These are phyloP conservation scores for Mucor piriformis DNA, from an alignment of 371 early-diverging fungal genomes.

Conservation along the genomic window DNA sequence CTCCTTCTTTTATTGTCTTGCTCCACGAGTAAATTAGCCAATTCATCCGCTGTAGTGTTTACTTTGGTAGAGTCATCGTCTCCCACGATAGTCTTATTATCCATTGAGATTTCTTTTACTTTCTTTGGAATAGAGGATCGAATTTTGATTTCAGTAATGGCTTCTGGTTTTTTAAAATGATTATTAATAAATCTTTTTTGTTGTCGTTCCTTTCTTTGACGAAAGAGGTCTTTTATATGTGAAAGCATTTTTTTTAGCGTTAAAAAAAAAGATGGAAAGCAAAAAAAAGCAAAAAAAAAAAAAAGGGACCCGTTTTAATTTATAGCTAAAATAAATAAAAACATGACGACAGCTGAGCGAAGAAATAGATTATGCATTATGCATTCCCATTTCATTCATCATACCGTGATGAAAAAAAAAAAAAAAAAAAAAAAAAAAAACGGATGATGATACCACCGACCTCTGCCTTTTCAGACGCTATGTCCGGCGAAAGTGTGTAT, in stretches of 20 bases:
- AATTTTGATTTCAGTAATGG: neutral
- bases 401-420: neutral
- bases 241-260: slow-evolving; percentile 18
- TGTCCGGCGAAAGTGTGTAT: too few species aligned
- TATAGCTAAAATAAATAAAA: neutral
- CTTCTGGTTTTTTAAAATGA: slow-evolving; percentile 3
- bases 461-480: too few species aligned
- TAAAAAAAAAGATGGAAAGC: slow-evolving; percentile 6
- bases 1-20: slow-evolving; percentile 22
- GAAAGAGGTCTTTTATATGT: slow-evolving; percentile 25
- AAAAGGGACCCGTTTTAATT: neutral
- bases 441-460: too few species aligned
- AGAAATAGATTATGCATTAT: neutral
- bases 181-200: slow-evolving; percentile 7
- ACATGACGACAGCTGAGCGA: slow-evolving; percentile 9
- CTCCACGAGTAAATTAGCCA: slow-evolving; percentile 13
- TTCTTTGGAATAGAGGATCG: neutral
- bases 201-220: slow-evolving; percentile 20
- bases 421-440: too few species aligned
- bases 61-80: neutral
- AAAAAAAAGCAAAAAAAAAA: slow-evolving; percentile 2
- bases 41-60: slow-evolving; percentile 5
- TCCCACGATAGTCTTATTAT: slow-evolving; percentile 2
- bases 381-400: neutral
- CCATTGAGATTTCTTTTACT: slow-evolving; percentile 4